Base-by-base conservation (phyloP, 2,329 filamentous ascomycete species). In the Fusarium domesticum region DNA sequence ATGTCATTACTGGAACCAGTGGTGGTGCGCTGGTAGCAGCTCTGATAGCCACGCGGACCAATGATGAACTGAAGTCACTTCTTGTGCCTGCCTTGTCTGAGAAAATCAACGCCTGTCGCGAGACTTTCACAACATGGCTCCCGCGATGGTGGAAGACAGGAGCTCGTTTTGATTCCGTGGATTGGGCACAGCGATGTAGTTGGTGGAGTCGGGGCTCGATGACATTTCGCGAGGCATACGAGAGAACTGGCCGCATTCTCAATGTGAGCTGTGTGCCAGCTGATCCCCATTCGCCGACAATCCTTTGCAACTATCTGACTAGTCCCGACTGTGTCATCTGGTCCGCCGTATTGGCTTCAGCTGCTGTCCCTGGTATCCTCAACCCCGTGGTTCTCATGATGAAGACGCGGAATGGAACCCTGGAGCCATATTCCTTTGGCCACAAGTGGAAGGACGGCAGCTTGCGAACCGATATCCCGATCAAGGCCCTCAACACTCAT, bases 401-500 rank as follows among this genome's bases (percentile, higher is more conserved):
- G 75, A 96, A 95, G 71, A 87, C 79, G 41, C 75, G 77, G 15
- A 80, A 90, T 47, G 91, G 90, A 1, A 83, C 75, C 2, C 74
- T 98, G 4, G 81, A 83, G 1, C 93, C 93, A 0, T 98, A 96
- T 67, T 95, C 89, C 1, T 98, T 98, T 63, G 93, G 93, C 0
- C 91, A 97, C 73, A 97, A 97, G 70, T 98, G 93, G 93, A 98
- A 98, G 68, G 93, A 98, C 64, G 93, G 93, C 41, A 93, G 87
- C 56, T 71, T 98, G 42, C 81, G 93, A 30, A 98, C 93, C 1
- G 93, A 98, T 61, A 96, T 98, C 19, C 93, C 93, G 0, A 81
- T 98, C 61, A 93, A 92, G 67, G 87, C 91, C 2, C 76, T 98
- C 39, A 97, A 98, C 65, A 76, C 96, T 1, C 89, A 97, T 63